phyloP scores from a whole-genome alignment of 495 filamentous ascomycete genomes.

The Rusavskia elegans region DNA sequence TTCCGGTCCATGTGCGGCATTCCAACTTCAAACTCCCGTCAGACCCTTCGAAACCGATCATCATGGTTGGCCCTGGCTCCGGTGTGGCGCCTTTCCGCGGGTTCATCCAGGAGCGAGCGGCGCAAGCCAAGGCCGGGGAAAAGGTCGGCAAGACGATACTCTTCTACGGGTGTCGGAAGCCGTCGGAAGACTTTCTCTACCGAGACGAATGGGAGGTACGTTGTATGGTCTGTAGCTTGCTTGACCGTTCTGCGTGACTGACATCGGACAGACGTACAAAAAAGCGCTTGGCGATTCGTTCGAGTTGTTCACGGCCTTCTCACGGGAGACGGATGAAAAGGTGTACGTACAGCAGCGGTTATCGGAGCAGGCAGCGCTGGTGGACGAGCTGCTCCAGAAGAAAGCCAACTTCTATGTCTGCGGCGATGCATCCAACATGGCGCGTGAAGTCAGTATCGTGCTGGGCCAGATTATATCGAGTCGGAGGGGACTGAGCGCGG shows the following conservation, averaged over 20 bases:
- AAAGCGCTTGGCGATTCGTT: conserved; percentile 72
- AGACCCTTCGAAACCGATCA: conserved; percentile 82
- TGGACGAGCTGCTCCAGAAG: conserved; percentile 80
- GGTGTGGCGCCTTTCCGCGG: conserved; percentile 93
- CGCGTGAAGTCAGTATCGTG: conserved; percentile 79
- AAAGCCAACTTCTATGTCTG: conserved; percentile 96
- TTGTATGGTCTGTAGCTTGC: conserved; percentile 3
- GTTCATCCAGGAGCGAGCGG: conserved; percentile 86
- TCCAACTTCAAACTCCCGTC: conserved; percentile 99
- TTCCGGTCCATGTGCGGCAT: conserved; percentile 90
- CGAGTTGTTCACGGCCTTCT: conserved; percentile 83
- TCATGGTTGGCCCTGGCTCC: conserved; percentile 92
- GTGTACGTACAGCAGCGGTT: conserved; percentile 95
- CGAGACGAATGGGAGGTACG: conserved; percentile 84
- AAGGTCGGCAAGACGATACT: conserved; percentile 78
- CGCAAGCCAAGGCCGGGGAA: conserved; percentile 62
- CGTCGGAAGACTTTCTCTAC: conserved; percentile 82
- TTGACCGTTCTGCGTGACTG: neutral
- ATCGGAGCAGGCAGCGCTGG: conserved; percentile 61
- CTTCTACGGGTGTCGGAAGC: conserved; percentile 87
- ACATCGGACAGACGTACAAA: conserved; percentile 49
- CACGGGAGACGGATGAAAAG: conserved; percentile 65
- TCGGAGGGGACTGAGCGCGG: conserved; percentile 61
- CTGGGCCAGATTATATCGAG: conserved; percentile 72
- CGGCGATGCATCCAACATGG: conserved; percentile 97